Base-by-base conservation (phyloP, 164 flowering plant species). In the Liriodendron chinense region DNA sequence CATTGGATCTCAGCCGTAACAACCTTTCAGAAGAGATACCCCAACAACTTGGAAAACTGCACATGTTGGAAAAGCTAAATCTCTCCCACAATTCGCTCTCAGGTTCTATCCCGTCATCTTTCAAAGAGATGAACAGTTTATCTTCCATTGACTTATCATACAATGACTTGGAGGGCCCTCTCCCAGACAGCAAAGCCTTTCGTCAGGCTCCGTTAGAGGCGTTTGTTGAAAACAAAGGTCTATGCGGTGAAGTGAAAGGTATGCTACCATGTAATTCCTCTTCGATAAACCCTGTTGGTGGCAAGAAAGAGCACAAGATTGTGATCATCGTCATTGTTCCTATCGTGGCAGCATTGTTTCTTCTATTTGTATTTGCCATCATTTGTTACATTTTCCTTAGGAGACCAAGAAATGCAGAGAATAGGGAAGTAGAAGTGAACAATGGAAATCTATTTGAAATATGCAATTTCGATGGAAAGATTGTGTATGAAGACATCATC, bases 71-170 rank as follows among this genome's bases (percentile, higher is more conserved):
- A 0, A 72, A 57, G 63, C 70, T 80, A 7, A 72, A 77, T 43
- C 71, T 80, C 66, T 75, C 78, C 61, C 71, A 64, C 49, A 81
- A 81, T 57, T 57, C 68, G 6, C 72, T 81, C 69, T 50, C 76
- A 74, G 80, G 71, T 18, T 18, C 13, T 62, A 72, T 81, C 23
- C 83, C 83, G 9, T 2, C 68, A 2, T 69, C 74, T 2, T 68
- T 81, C 23, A 75, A 74, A 64, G 72, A 14, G 68, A 43, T 75
- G 47, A 9, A 21, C 5, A 14, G 26, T 22, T 61, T 73, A 28
- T 2, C 67, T 0, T 10, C 4, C 23, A 24, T 75, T 49, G 74
- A 77, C 59, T 22, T 78, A 1, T 78, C 81, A 22, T 56, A 28
- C 20, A 75, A 78, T 26, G 72, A 72, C 47, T 59, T 81, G 20